These are phyloP conservation scores for Aspergillus taichungensis DNA, from an alignment of 495 filamentous ascomycete genomes.

Conservation along the genomic window DNA sequence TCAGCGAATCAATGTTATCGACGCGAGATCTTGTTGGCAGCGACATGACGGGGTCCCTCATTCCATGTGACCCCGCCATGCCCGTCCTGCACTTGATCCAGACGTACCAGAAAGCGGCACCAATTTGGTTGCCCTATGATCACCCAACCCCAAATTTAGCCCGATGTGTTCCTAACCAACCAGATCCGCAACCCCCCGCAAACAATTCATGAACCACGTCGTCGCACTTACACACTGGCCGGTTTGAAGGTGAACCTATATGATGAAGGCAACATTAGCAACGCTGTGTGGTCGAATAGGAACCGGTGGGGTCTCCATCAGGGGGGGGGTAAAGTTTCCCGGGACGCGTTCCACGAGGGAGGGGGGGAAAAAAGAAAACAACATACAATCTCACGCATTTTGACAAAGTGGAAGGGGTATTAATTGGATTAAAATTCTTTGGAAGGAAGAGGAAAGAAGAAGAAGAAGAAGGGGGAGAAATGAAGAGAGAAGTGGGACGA, in stretches of 20 bases:
- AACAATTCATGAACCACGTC: slow-evolving; percentile 3
- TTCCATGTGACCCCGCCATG: too few species aligned
- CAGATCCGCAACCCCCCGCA: slow-evolving; percentile 1
- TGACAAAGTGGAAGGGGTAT: slow-evolving; percentile 38
- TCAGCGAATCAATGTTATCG: slow-evolving; percentile 21
- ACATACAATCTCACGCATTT: slow-evolving; percentile 93
- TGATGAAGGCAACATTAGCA: slow-evolving; percentile 32
- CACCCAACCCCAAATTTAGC: slow-evolving; percentile 21
- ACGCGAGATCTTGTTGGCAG: slow-evolving; percentile 1
- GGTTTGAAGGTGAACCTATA: slow-evolving; percentile 94
- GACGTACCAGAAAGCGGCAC: slow-evolving; percentile 95
- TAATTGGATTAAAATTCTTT: slow-evolving; percentile 23
- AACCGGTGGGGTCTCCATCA: slow-evolving; percentile 39
- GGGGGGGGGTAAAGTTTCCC: slow-evolving; percentile 23
- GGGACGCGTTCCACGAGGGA: slow-evolving; percentile 28
- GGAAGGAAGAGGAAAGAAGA: slow-evolving; percentile 9
- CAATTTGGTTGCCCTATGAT: slow-evolving; percentile 96
- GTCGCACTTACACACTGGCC: slow-evolving; percentile 81
- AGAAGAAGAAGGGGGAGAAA: slow-evolving; percentile 14
- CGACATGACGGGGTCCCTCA: neutral
- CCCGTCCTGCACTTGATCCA: neutral
- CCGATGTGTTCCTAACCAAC: neutral
- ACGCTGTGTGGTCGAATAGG: slow-evolving; percentile 15
- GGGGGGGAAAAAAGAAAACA: slow-evolving; percentile 17
- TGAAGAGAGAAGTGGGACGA: slow-evolving; percentile 17